Percentiles rank a stretch among this genome's conserved stretches.
Evolutionary conservation across 805 yeast species (phyloP).

Genomic region (Kregervanrija delftensis): DNA sequence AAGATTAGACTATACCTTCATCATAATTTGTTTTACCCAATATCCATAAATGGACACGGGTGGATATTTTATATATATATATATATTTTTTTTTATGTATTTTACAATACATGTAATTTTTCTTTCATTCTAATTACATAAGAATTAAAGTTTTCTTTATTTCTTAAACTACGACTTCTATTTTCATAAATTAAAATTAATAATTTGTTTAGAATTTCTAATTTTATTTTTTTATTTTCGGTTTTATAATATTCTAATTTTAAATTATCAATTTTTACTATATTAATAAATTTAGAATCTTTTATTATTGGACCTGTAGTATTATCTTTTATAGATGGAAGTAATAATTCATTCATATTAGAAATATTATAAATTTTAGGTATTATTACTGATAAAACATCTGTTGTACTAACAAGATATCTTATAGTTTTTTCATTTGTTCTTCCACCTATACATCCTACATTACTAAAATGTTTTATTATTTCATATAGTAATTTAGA

Average conservation of each 20-base stretch:
- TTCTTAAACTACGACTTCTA: constrained; percentile 1
- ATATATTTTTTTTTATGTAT: too few relatives aligned
- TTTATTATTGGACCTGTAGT: constrained; percentile 2
- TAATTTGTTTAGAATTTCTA: constrained; percentile 4
- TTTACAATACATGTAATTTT: not conserved
- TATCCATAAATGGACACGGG: too few relatives aligned
- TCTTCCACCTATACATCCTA: not conserved
- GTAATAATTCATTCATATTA: not conserved
- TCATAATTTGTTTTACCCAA: constrained; percentile 9
- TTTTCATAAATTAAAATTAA: constrained; percentile 1
- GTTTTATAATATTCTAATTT: constrained; percentile 7
- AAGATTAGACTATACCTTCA: constrained; percentile 5
- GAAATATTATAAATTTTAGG: constrained; percentile 1
- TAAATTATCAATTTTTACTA: constrained; percentile 6
- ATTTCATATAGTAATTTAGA: constrained; percentile 1
- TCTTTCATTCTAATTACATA: constrained; percentile 3
- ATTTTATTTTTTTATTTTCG: constrained; percentile 10
- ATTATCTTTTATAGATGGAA: not conserved
- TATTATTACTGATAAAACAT: not conserved
- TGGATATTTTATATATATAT: too few relatives aligned
- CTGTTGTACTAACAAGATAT: not conserved
- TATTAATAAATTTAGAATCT: not conserved
- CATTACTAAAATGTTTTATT: not conserved
- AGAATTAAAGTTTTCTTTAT: constrained; percentile 2
- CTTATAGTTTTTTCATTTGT: not conserved